Base-by-base conservation (phyloP, 2,329 filamentous ascomycete species). In the Beauveria australis region DNA sequence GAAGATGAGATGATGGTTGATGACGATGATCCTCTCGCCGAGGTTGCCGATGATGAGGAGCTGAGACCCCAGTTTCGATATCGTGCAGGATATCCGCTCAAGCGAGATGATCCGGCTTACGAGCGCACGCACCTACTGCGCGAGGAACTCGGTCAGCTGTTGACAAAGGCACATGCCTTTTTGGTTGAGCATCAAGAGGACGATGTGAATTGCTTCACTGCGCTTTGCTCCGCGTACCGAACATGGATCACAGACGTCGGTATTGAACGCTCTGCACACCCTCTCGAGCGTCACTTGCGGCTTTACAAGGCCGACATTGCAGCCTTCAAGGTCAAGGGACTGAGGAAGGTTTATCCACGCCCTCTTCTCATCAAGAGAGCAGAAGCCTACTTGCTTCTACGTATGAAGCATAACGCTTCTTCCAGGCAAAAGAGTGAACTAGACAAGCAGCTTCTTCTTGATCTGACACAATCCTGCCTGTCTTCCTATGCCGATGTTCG, bases 211-310 rank as follows among this genome's bases (percentile, higher is more conserved):
- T 97, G 92, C 74, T 99, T 99, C 75, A 96, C 92, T 26, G 86
- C 92, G 0, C 76, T 99, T 2, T 99, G 96, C 74, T 89, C 89
- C 24, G 91, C 93, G 1, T 99, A 97, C 72, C 83, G 91, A 48
- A 94, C 91, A 9, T 99, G 92, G 92, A 97, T 99, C 68, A 92
- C 96, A 1, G 94, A 99, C 69, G 92, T 99, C 46, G 94, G 95
- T 19, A 95, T 97, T 63, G 94, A 99, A 75, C 84, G 93, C 62
- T 97, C 93, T 19, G 93, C 94, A 0, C 94, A 97, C 71, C 90
- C 95, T 2, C 79, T 97, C 10, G 94, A 99, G 71, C 83, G 94
- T 22, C 87, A 97, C 16, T 85, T 89, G 5, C 85, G 92, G 58
- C 82, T 99, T 1, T 89, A 97, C 70, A 87, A 88, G 67, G 88